phyloP scores from a whole-genome alignment of 306 rosid species.

The Datisca glomerata region DNA sequence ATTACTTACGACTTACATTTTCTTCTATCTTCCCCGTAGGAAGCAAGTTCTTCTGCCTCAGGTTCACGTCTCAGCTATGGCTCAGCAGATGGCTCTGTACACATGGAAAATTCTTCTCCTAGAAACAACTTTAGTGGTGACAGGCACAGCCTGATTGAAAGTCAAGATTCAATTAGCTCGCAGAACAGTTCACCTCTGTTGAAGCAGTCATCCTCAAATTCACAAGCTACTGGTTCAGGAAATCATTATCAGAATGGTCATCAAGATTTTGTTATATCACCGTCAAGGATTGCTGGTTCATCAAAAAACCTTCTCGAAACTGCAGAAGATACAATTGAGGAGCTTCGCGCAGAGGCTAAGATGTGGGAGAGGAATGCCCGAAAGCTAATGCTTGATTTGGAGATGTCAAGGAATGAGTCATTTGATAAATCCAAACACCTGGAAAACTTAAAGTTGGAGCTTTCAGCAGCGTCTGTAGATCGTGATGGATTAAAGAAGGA shows the following conservation, averaged over 20 bases:
- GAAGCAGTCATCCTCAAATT: constrained; percentile 24
- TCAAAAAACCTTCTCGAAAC: constrained; percentile 29
- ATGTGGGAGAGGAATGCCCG: constrained; percentile 94
- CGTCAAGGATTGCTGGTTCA: constrained; percentile 11
- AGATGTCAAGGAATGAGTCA: constrained; percentile 45
- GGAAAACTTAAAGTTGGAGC: constrained; percentile 38
- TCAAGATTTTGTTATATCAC: constrained; percentile 19
- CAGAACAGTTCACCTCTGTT: constrained; percentile 13
- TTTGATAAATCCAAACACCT: constrained; percentile 44
- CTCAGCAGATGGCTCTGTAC: constrained; percentile 21
- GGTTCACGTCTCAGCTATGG: constrained; percentile 32
- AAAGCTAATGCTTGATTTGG: constrained; percentile 69
- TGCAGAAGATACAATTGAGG: constrained; percentile 40
- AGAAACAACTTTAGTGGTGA: constrained; percentile 18
- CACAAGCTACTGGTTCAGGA: constrained; percentile 21
- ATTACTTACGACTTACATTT: not conserved
- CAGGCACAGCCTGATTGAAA: constrained; percentile 15
- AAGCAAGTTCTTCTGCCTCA: constrained; percentile 31
- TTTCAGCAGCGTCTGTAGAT: constrained; percentile 43
- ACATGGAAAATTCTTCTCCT: constrained; percentile 16
- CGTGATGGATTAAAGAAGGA: constrained; percentile 38
- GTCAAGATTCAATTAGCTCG: constrained; percentile 29
- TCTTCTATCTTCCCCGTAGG: constrained; percentile 20
- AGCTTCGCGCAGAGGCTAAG: constrained; percentile 83
- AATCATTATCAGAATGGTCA: constrained; percentile 14